These are phyloP conservation scores for Trichoderma aggressivum DNA, from an alignment of 2,329 filamentous ascomycete genomes.

Conservation along the genomic window DNA sequence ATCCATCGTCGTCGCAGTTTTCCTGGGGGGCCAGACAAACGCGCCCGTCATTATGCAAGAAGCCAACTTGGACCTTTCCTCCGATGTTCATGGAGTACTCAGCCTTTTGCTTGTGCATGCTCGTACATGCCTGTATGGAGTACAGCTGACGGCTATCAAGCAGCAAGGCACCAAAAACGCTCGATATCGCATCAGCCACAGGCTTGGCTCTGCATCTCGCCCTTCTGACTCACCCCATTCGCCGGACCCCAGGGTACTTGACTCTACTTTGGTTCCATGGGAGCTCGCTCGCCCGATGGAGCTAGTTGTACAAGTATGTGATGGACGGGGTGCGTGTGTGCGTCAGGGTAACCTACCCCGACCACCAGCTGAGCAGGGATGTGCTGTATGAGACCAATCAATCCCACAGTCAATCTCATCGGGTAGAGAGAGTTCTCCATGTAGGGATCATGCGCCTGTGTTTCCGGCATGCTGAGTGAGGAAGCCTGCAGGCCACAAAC, in stretches of 20 bases:
- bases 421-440: constrained; percentile 7
- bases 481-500: background rate
- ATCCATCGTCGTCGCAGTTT: constrained; percentile 3
- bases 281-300: constrained; percentile 2
- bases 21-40: background rate
- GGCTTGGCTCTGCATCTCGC: constrained; percentile 6
- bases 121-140: background rate
- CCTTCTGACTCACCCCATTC: constrained; percentile 17
- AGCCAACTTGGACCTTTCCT: constrained; percentile 13
- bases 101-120: background rate
- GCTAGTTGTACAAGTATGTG: background rate
- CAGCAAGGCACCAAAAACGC: constrained; percentile 10
- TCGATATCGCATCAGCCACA: constrained; percentile 9
- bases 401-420: constrained; percentile 12
- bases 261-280: constrained; percentile 4
- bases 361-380: constrained; percentile 17
- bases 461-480: constrained; percentile 1
- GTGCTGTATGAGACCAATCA: constrained; percentile 3
- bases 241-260: background rate
- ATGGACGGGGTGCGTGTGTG: background rate
- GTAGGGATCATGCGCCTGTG: constrained; percentile 8
- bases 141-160: constrained; percentile 1
- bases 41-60: constrained; percentile 19
- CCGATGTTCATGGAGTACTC: constrained; percentile 1
- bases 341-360: background rate